Evolutionary conservation across 2,329 filamentous ascomycete species (phyloP).

Genomic region (Fusarium devonianum): DNA sequence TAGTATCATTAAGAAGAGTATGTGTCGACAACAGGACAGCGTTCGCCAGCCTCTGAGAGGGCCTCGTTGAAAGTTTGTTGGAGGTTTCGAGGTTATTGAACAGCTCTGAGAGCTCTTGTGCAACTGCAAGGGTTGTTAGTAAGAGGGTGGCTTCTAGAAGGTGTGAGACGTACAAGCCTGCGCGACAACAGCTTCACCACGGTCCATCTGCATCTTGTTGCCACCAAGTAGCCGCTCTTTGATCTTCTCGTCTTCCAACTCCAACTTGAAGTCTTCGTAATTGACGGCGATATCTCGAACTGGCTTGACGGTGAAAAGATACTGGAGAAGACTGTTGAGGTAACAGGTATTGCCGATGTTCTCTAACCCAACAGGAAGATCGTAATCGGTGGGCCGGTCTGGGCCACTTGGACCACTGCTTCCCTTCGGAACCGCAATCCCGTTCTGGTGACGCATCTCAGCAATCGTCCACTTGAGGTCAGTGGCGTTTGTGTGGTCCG

Average conservation of each 20-base stretch:
- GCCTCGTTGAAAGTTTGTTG: conserved; percentile 67
- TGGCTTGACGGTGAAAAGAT: conserved; percentile 87
- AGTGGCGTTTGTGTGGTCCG: conserved; percentile 42
- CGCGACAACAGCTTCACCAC: conserved; percentile 67
- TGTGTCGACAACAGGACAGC: conserved; percentile 72
- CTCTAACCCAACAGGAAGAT: conserved; percentile 82
- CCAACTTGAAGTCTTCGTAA: conserved; percentile 74
- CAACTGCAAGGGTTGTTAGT: conserved; percentile 59
- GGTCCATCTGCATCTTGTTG: conserved; percentile 57
- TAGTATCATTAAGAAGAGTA: conserved; percentile 46
- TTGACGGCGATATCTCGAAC: conserved; percentile 82
- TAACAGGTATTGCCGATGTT: conserved; percentile 99
- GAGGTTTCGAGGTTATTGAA: conserved; percentile 76
- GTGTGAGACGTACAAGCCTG: conserved; percentile 73
- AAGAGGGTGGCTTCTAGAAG: conserved; percentile 36
- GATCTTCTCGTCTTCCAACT: conserved; percentile 69
- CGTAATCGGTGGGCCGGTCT: conserved; percentile 44
- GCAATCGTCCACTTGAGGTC: conserved; percentile 41
- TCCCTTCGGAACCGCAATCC: conserved; percentile 28
- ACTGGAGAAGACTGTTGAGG: conserved; percentile 94
- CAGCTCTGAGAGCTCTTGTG: conserved; percentile 73
- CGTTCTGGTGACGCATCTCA: conserved; percentile 39
- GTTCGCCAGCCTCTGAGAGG: conserved; percentile 79
- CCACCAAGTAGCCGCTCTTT: conserved; percentile 78
- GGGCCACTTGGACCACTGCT: neutral